Evolutionary conservation across 768 basidiomycete species (phyloP).

Genomic region (Collybiopsis confluens): DNA sequence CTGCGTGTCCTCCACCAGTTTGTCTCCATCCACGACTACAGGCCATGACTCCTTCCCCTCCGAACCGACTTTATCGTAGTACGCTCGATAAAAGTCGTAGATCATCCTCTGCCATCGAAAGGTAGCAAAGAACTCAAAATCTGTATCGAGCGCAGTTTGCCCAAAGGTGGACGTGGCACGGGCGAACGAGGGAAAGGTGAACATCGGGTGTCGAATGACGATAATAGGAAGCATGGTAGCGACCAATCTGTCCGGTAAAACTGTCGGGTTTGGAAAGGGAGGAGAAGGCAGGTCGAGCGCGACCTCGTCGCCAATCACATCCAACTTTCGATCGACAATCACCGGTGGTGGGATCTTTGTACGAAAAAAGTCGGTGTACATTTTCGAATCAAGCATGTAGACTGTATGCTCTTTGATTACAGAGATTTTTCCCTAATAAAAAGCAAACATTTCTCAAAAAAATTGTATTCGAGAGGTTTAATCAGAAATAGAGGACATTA

Average conservation of each 20-base stretch:
- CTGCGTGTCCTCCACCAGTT: too few relatives aligned
- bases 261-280: constrained; percentile 6
- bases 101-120: constrained; percentile 1
- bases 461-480: too few relatives aligned
- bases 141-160: constrained; percentile 1
- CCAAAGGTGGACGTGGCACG: not conserved
- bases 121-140: not conserved
- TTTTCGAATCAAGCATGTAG: not conserved
- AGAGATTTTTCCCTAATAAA: not conserved
- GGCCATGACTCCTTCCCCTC: not conserved
- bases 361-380: not conserved
- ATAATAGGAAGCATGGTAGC: not conserved
- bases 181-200: not conserved
- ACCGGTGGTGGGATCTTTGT: not conserved
- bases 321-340: constrained; percentile 1
- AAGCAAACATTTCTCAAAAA: too few relatives aligned
- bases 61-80: not conserved
- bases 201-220: constrained; percentile 7
- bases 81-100: constrained; percentile 4
- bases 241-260: constrained; percentile 3
- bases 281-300: not conserved
- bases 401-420: constrained; percentile 2
- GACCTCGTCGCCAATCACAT: not conserved
- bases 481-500: too few relatives aligned
- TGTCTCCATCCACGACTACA: not conserved